phyloP scores from a whole-genome alignment of 2,329 filamentous ascomycete species.

The Hypoxylon sp. region DNA sequence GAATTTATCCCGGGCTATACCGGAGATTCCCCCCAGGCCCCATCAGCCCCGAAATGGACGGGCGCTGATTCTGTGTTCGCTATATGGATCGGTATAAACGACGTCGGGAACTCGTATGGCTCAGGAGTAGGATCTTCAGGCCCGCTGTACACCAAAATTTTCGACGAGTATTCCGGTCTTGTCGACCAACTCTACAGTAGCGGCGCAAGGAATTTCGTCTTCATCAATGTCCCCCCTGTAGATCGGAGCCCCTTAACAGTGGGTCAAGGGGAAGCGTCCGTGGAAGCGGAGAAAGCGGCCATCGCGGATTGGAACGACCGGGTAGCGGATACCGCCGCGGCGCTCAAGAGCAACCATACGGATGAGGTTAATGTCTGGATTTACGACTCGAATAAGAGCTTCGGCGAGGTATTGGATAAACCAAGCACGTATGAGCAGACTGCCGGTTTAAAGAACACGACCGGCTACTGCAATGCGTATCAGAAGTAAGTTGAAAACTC shows the following conservation, averaged over 20 bases:
- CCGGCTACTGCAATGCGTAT: conserved; percentile 66
- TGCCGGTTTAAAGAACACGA: conserved; percentile 65
- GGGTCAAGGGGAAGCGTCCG: conserved; percentile 53
- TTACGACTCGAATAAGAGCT: conserved; percentile 66
- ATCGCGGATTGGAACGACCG: conserved; percentile 65
- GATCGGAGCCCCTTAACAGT: conserved; percentile 65
- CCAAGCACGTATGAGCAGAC: conserved; percentile 64
- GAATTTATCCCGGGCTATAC: conserved; percentile 58
- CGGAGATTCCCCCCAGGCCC: conserved; percentile 53
- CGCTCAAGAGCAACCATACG: conserved; percentile 54
- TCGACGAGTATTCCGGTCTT: conserved; percentile 58
- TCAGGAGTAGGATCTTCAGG: conserved; percentile 48
- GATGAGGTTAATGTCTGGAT: conserved; percentile 63
- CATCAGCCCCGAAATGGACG: conserved; percentile 54
- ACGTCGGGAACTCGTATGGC: conserved; percentile 64
- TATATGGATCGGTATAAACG: conserved; percentile 69
- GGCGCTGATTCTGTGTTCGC: conserved; percentile 58
- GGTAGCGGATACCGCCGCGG: conserved; percentile 56
- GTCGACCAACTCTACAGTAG: conserved; percentile 62
- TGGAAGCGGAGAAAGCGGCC: conserved; percentile 56
- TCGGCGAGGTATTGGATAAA: conserved; percentile 64
- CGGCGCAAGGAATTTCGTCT: conserved; percentile 69
- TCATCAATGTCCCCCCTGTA: conserved; percentile 70
- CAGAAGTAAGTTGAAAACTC: conserved; percentile 59
- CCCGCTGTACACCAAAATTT: conserved; percentile 55